A percentile compares a stretch with the other conserved stretches of the same genome.
Evolutionary conservation across 192 early-diverging fungal genomes (phyloP).

Genomic region (Gorgonomyces haynaldii): DNA sequence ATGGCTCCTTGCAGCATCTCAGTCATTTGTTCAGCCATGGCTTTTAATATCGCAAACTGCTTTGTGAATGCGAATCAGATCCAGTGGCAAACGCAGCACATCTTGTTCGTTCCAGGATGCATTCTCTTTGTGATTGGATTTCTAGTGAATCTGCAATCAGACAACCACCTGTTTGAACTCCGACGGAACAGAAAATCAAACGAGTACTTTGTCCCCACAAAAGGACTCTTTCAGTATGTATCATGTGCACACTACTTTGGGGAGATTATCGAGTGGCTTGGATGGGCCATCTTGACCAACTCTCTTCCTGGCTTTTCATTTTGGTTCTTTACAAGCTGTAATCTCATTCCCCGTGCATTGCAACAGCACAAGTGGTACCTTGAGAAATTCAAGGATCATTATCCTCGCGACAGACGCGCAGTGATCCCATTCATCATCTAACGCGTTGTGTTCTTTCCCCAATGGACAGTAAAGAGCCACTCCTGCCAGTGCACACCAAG

Average conservation of each 20-base stretch:
- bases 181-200: constrained; percentile 1
- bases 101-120: constrained; percentile 11
- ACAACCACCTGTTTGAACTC: constrained; percentile 12
- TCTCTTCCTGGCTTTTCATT: constrained; percentile 10
- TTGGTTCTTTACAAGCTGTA: constrained; percentile 16
- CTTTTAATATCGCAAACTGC: constrained; percentile 13
- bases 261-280: constrained; percentile 29
- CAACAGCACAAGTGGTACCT: constrained; percentile 21
- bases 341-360: constrained; percentile 23
- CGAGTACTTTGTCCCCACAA: constrained; percentile 21
- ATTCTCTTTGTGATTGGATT: constrained; percentile 15
- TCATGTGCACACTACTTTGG: constrained; percentile 24
- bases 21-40: constrained; percentile 4
- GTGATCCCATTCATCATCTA: constrained; percentile 29
- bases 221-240: constrained; percentile 14
- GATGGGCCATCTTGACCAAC: constrained; percentile 19
- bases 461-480: no score
- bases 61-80: constrained; percentile 8
- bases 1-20: not conserved
- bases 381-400: constrained; percentile 19
- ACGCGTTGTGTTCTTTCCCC: no score
- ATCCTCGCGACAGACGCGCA: constrained; percentile 18
- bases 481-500: no score
- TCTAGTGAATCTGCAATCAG: constrained; percentile 12
- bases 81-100: not conserved